These are phyloP conservation scores for Entamoeba histolytica DNA, from an alignment of 208 protist genomes.

Conservation along the genomic window DNA sequence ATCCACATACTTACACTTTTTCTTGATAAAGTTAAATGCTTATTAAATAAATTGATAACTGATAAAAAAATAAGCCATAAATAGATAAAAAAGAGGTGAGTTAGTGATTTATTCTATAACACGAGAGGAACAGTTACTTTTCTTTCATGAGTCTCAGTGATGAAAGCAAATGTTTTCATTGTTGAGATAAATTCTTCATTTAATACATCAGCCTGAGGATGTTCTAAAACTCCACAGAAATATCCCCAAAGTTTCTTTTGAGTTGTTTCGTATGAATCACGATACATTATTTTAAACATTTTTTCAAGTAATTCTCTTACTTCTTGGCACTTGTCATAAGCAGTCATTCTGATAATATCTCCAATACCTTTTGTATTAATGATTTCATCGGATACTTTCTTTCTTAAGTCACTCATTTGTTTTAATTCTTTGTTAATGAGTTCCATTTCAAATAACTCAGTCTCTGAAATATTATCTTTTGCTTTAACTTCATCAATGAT, in stretches of 20 bases:
- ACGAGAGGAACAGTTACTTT: too few relatives aligned
- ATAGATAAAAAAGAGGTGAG: too few relatives aligned
- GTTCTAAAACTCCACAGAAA: not conserved
- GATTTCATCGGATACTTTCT: not conserved
- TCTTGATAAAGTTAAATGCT: too few relatives aligned
- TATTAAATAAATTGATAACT: too few relatives aligned
- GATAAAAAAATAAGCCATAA: too few relatives aligned
- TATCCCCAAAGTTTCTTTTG: not conserved
- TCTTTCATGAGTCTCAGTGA: not conserved
- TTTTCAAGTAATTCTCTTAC: not conserved
- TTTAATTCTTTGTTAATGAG: not conserved
- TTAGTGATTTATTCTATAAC: too few relatives aligned
- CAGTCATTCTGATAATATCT: not conserved
- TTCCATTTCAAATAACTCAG: not conserved
- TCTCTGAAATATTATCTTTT: not conserved
- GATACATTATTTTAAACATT: not conserved
- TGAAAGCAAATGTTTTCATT: not conserved
- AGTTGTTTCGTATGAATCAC: not conserved
- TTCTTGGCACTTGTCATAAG: not conserved
- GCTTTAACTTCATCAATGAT: not conserved
- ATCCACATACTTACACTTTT: too few relatives aligned
- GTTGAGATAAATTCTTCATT: not conserved
- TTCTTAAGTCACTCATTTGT: not conserved
- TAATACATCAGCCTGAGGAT: not conserved
- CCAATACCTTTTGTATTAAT: not conserved